Percentiles rank a stretch among this genome's conserved stretches.
phyloP scores from a whole-genome alignment of 2,329 filamentous ascomycete species.

The Fusarium transvaalense region DNA sequence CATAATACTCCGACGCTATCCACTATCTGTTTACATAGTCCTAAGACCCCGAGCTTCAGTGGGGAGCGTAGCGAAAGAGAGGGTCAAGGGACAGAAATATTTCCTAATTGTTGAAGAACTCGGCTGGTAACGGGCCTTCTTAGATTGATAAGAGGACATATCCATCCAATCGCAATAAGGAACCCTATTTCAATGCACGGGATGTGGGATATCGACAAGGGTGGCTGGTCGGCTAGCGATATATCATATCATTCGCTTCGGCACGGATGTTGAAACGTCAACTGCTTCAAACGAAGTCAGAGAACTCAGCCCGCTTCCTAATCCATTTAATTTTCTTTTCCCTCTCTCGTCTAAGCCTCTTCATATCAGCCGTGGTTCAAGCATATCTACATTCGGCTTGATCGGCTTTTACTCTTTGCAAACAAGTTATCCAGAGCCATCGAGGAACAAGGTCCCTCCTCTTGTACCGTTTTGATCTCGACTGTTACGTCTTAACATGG shows the following conservation, averaged over 20 bases:
- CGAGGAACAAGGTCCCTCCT: background rate
- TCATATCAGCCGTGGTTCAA: background rate
- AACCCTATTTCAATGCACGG: too few relatives aligned
- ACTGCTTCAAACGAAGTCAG: background rate
- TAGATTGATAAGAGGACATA: background rate
- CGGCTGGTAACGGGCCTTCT: background rate
- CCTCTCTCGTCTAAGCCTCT: background rate
- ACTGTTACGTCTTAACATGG: background rate
- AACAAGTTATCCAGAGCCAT: background rate
- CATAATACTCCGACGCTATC: background rate
- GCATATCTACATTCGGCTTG: conserved; percentile 75
- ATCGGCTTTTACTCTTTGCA: conserved; percentile 60
- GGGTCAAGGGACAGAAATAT: background rate
- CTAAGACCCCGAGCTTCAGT: background rate
- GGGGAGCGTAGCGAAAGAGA: background rate
- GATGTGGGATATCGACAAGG: background rate
- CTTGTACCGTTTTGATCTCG: too few relatives aligned
- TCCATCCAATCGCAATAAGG: background rate
- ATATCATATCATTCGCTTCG: background rate
- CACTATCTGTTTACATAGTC: background rate
- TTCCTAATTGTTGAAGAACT: background rate
- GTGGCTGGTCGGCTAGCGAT: background rate
- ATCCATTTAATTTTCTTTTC: too few relatives aligned
- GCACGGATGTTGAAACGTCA: background rate
- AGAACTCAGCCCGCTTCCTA: background rate